These are phyloP conservation scores for Sphagnum tenellum DNA, from an alignment of 225 moss, liverwort and hornwort species.

Conservation along the genomic window DNA sequence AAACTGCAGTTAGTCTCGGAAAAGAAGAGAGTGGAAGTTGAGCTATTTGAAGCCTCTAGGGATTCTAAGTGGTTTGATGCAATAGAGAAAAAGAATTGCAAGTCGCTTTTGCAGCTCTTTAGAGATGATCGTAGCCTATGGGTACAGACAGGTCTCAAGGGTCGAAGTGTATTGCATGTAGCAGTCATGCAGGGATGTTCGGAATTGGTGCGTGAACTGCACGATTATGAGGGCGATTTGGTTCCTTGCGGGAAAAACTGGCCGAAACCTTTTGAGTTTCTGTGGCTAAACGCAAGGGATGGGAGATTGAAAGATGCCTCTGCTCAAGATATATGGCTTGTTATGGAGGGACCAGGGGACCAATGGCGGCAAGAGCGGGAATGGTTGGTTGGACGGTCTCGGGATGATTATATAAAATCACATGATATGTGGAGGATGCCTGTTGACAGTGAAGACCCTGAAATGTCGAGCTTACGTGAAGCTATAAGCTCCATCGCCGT, in stretches of 20 bases:
- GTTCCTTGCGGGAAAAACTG: background rate
- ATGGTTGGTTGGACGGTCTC: background rate
- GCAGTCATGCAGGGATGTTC: slow-evolving; percentile 29
- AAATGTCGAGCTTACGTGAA: too few species aligned
- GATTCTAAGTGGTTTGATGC: slow-evolving; percentile 5
- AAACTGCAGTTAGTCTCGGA: too few species aligned
- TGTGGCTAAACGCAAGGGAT: slow-evolving; percentile 13
- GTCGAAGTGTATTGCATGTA: slow-evolving; percentile 22
- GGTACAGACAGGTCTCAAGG: slow-evolving; percentile 3
- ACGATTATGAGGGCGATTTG: too few species aligned
- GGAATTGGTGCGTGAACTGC: slow-evolving; percentile 3
- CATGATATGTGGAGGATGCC: background rate
- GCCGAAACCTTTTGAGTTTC: background rate
- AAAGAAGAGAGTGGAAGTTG: too few species aligned
- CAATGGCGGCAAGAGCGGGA: too few species aligned
- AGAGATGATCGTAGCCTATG: background rate
- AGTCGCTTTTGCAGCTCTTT: slow-evolving; percentile 1
- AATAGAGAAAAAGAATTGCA: slow-evolving; percentile 2
- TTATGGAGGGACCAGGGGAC: slow-evolving; percentile 20
- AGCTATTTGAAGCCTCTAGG: background rate
- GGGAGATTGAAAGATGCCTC: slow-evolving; percentile 15
- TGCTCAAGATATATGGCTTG: slow-evolving; percentile 15
- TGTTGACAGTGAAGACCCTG: background rate
- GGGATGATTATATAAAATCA: background rate
- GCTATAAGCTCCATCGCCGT: background rate